These are phyloP conservation scores for Plasmodium blacklocki DNA, from an alignment of 169 alveolate species.

Conservation along the genomic window DNA sequence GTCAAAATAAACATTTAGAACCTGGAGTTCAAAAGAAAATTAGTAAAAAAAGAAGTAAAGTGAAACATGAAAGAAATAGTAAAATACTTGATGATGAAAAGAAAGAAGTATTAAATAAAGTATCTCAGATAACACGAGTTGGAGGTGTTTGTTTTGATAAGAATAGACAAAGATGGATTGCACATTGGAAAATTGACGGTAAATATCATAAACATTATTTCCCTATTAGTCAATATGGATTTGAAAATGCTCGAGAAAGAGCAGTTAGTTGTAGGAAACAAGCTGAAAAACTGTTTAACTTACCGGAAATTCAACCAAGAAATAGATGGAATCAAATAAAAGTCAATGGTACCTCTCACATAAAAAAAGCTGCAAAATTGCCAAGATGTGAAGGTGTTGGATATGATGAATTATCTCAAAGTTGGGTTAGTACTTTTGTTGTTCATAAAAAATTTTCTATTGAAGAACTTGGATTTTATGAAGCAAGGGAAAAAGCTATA, in stretches of 20 bases:
- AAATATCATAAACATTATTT: conserved; percentile 74
- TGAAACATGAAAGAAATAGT: conserved; percentile 40
- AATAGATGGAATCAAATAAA: conserved; percentile 67
- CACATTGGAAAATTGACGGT: conserved; percentile 76
- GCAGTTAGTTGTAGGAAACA: conserved; percentile 73
- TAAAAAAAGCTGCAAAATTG: conserved; percentile 59
- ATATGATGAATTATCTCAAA: conserved; percentile 69
- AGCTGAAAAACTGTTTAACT: conserved; percentile 66
- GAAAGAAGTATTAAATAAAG: conserved; percentile 69
- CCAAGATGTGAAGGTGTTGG: conserved; percentile 76
- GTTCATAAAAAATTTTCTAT: conserved; percentile 74
- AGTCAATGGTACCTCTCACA: conserved; percentile 60
- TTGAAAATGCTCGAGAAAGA: conserved; percentile 70
- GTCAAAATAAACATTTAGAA: conserved; percentile 24
- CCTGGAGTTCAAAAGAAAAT: conserved; percentile 51
- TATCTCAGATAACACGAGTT: conserved; percentile 72
- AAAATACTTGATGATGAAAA: conserved; percentile 68
- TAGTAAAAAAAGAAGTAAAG: conserved; percentile 55
- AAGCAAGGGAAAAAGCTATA: conserved; percentile 60
- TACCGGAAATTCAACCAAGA: conserved; percentile 76
- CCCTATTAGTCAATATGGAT: conserved; percentile 74
- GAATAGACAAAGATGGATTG: conserved; percentile 75
- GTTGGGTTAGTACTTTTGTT: conserved; percentile 77
- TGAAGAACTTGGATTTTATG: conserved; percentile 70
- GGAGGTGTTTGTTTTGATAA: conserved; percentile 77